Base-by-base conservation (phyloP, 352 stramenopile genomes). In the Globisporangium emineosum region DNA sequence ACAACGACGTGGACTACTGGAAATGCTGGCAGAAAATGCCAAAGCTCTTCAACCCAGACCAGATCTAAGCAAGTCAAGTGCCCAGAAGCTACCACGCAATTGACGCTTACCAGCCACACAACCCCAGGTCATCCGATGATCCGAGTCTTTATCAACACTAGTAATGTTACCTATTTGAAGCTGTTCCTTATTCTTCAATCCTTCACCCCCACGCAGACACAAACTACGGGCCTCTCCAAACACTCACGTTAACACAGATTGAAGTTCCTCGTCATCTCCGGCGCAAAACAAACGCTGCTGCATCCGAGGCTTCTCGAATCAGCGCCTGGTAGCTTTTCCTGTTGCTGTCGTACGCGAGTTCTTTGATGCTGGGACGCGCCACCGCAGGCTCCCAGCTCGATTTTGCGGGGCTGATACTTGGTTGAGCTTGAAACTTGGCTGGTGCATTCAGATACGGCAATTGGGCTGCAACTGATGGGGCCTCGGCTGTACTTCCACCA, bases 21-120 rank as follows among this genome's bases (percentile, higher is more conserved):
- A 89, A 90, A 66, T 98, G 94, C 81, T 98, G 96, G 96, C 79
- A 97, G 68, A 73, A 89, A 60, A 93, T 98, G 76, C 88, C 85
- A 30, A 96, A 94, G 66, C 74, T 93, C 37, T 96, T 96, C 65
- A 79, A 90, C 70, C 84, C 82, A n/a, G 43, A 69, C 37, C 57
- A 69, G 50, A 61, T 65, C 23, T 69, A 54, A 53, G 50, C 5
- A 37, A 37, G 33, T 19, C 17, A 13, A 5, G 8, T 43, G 13
- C n/a, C 37, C 12, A 43, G 37, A 15, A 43, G 37, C 37, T 43
- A 43, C 33, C 33, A 37, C 37, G n/a, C 15, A 43, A 43, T 43
- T 43, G 37, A 12, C 37, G 37, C n/a, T n/a, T 43, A 43, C 15
- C 37, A 43, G 37, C 37, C 37, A 43, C 37, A 43, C 13, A 43